phyloP scores from a whole-genome alignment of 2,329 filamentous ascomycete species.

The Aspergillus tanneri region DNA sequence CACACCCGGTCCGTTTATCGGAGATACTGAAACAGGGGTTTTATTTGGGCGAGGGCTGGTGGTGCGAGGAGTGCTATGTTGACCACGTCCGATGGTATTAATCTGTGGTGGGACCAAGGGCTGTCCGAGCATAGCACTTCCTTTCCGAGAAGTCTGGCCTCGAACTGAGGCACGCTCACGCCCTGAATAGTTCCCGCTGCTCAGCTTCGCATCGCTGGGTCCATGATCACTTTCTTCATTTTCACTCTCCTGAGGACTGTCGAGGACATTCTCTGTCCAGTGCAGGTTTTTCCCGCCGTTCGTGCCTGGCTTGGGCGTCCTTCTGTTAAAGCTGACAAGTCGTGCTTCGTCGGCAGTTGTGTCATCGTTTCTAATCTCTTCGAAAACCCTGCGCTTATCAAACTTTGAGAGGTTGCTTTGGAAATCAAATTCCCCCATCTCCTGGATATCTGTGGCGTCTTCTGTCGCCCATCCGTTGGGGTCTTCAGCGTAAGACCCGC shows the following conservation, averaged over 20 bases:
- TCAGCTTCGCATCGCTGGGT: slow-evolving; percentile 42
- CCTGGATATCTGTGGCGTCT: slow-evolving; percentile 90
- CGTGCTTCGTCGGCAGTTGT: slow-evolving; percentile 84
- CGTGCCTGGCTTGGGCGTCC: slow-evolving; percentile 62
- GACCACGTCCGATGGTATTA: slow-evolving; percentile 35
- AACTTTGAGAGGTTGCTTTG: slow-evolving; percentile 87
- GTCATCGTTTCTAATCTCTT: slow-evolving; percentile 86
- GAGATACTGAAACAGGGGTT: slow-evolving; percentile 43
- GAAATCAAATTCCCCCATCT: slow-evolving; percentile 93
- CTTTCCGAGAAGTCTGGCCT: slow-evolving; percentile 42
- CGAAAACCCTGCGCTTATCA: slow-evolving; percentile 88
- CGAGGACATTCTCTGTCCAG: slow-evolving; percentile 86
- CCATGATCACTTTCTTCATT: slow-evolving; percentile 60
- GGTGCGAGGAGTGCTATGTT: slow-evolving; percentile 38
- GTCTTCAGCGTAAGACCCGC: slow-evolving; percentile 51
- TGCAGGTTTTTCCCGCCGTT: slow-evolving; percentile 86
- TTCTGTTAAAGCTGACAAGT: slow-evolving; percentile 84
- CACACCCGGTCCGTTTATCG: slow-evolving; percentile 39
- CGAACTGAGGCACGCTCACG: slow-evolving; percentile 41
- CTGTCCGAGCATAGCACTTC: slow-evolving; percentile 43
- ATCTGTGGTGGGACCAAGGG: slow-evolving; percentile 36
- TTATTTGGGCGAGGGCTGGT: slow-evolving; percentile 43
- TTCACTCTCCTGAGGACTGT: slow-evolving; percentile 69
- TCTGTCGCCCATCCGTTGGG: slow-evolving; percentile 93
- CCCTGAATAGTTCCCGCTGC: slow-evolving; percentile 49